These are phyloP conservation scores for Pleurotus salmoneostramineus DNA, from an alignment of 768 basidiomycete genomes.

Conservation along the genomic window DNA sequence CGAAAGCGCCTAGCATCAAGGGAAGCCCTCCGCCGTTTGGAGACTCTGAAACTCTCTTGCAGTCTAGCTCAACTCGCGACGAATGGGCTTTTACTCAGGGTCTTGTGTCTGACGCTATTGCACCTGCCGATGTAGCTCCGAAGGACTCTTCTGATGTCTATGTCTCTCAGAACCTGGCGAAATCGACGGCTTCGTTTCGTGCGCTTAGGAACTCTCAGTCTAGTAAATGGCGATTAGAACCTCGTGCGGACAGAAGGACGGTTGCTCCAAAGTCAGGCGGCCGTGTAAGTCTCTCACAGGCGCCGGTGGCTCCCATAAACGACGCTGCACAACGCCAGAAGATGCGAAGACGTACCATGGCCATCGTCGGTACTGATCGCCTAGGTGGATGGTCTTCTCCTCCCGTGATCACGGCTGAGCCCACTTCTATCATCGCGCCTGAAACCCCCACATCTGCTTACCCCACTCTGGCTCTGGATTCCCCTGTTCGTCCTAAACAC, in stretches of 20 bases:
- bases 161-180: background rate
- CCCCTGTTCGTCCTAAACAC: slow-evolving; percentile 13
- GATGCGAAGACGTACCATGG: background rate
- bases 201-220: background rate
- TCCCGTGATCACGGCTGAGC: too few species aligned
- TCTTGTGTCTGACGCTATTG: background rate
- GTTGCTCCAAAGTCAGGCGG: background rate
- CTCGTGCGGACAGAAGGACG: background rate
- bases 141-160: background rate
- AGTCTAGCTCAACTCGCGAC: background rate
- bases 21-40: slow-evolving; percentile 7
- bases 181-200: slow-evolving; percentile 1
- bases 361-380: background rate
- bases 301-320: background rate
- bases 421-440: too few species aligned
- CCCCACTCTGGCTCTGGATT: background rate
- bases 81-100: background rate
- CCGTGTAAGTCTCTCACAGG: background rate
- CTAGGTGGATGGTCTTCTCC: background rate
- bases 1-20: slow-evolving; percentile 10
- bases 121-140: background rate
- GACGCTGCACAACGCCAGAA: background rate
- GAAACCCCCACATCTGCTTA: too few species aligned
- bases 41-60: background rate
- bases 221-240: background rate